These are phyloP conservation scores for Citrullus mucosospermus DNA, from an alignment of 306 rosid genomes.

Conservation along the genomic window DNA sequence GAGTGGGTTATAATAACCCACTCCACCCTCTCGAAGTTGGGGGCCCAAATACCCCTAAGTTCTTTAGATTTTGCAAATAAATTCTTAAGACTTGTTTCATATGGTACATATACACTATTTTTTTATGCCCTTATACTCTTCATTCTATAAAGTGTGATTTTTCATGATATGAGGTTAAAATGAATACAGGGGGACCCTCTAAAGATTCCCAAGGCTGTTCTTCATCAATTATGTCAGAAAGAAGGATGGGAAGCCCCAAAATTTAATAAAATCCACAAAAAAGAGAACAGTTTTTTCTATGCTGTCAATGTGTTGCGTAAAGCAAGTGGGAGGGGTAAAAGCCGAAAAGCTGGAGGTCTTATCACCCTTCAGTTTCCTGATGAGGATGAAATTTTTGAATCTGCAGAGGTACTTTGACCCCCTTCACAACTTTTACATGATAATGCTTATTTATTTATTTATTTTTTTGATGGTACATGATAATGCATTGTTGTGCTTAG, in stretches of 20 bases:
- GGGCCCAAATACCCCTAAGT: no score
- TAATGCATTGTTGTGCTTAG: background rate
- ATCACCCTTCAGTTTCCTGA: constrained; percentile 81
- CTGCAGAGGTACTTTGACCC: constrained; percentile 56
- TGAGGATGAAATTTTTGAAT: constrained; percentile 45
- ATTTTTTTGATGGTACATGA: no score
- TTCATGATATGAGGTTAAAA: background rate
- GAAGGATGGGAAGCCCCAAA: constrained; percentile 99
- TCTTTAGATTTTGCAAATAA: no score
- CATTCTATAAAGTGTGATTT: background rate
- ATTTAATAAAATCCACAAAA: constrained; percentile 51
- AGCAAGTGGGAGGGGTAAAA: constrained; percentile 94
- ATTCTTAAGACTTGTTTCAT: no score
- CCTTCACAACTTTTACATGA: background rate
- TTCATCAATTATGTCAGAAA: constrained; percentile 89
- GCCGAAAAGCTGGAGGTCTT: constrained; percentile 83
- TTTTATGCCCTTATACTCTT: background rate
- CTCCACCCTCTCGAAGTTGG: no score
- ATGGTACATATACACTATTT: no score
- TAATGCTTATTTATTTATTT: background rate
- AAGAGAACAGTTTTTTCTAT: constrained; percentile 51
- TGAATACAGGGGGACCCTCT: constrained; percentile 61
- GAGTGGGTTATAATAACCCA: no score
- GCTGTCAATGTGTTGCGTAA: constrained; percentile 64
- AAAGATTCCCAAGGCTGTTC: constrained; percentile 88